These are phyloP conservation scores for Schizophyllum commune DNA, from an alignment of 1,284 basidiomycete genomes.

Conservation along the genomic window DNA sequence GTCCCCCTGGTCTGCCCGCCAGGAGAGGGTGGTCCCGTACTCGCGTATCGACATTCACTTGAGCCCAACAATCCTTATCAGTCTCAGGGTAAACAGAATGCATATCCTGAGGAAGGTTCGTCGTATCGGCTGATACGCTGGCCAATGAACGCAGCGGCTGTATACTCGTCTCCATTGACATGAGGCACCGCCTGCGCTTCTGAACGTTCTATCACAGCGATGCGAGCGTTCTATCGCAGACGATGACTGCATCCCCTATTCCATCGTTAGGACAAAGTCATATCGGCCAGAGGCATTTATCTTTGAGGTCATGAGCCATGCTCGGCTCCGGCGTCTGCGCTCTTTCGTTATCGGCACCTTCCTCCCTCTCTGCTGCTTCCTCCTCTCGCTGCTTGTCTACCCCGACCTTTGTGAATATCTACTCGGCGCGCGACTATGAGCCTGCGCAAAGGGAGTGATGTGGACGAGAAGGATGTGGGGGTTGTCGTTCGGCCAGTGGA, in stretches of 20 bases:
- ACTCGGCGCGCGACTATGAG: neutral
- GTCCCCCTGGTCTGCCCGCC: no score
- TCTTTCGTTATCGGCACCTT: neutral
- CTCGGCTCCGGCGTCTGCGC: no score
- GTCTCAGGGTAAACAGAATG: neutral
- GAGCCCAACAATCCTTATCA: no score
- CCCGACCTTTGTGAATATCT: no score
- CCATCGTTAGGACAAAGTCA: no score
- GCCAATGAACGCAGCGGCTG: neutral
- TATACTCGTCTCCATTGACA: neutral
- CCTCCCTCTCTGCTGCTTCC: neutral
- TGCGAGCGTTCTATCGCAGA: neutral
- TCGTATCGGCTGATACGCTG: no score
- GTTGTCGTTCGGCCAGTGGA: conserved; percentile 9
- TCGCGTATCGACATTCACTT: no score
- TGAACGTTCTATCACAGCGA: neutral
- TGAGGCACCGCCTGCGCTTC: neutral
- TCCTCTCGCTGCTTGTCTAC: neutral
- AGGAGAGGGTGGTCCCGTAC: no score
- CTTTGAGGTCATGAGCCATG: no score
- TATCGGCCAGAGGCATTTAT: no score
- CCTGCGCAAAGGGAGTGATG: neutral
- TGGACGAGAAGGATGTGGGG: neutral
- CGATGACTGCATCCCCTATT: no score
- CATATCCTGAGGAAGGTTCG: neutral